phyloP scores from a whole-genome alignment of 371 early-diverging fungal genomes.

The Sporodiniella umbellata region DNA sequence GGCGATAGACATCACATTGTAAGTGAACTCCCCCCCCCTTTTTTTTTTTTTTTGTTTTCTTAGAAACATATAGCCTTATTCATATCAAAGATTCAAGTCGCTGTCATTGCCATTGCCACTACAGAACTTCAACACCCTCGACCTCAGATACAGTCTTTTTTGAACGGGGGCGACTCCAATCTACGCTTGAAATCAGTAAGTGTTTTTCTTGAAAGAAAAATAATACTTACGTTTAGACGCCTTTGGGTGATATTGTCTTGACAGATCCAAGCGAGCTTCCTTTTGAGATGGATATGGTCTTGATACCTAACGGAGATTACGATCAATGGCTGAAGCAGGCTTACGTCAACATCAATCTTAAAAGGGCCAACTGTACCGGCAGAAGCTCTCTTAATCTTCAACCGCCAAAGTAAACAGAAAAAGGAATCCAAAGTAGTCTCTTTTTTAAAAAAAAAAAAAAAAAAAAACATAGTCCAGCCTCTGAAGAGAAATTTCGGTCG shows the following conservation, averaged over 20 bases:
- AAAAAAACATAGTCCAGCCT: slow-evolving; percentile 46
- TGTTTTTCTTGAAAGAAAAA: slow-evolving; percentile 41
- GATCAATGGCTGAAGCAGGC: slow-evolving; percentile 53
- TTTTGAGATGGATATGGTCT: slow-evolving; percentile 59
- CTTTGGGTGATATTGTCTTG: slow-evolving; percentile 52
- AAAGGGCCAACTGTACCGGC: slow-evolving; percentile 62
- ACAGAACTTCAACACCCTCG: slow-evolving; percentile 50
- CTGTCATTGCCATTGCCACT: slow-evolving; percentile 48
- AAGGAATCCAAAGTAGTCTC: too few species aligned
- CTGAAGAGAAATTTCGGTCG: slow-evolving; percentile 63
- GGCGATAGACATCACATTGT: slow-evolving; percentile 59
- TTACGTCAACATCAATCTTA: slow-evolving; percentile 60
- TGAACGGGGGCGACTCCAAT: slow-evolving; percentile 24
- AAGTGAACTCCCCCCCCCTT: too few species aligned
- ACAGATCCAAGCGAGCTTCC: slow-evolving; percentile 58
- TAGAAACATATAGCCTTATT: not conserved
- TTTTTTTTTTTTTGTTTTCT: not conserved
- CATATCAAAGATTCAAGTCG: slow-evolving; percentile 43
- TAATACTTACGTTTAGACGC: slow-evolving; percentile 40
- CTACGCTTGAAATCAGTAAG: not conserved
- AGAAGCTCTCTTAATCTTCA: slow-evolving; percentile 61
- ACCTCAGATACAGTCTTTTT: slow-evolving; percentile 45
- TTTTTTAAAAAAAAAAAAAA: too few species aligned
- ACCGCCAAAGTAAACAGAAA: slow-evolving; percentile 51
- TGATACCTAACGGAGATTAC: slow-evolving; percentile 63